A percentile compares a stretch with the other conserved stretches of the same genome.
Conservation (phyloP, 805 yeast genomes). For the Candida silvatica region DNA sequence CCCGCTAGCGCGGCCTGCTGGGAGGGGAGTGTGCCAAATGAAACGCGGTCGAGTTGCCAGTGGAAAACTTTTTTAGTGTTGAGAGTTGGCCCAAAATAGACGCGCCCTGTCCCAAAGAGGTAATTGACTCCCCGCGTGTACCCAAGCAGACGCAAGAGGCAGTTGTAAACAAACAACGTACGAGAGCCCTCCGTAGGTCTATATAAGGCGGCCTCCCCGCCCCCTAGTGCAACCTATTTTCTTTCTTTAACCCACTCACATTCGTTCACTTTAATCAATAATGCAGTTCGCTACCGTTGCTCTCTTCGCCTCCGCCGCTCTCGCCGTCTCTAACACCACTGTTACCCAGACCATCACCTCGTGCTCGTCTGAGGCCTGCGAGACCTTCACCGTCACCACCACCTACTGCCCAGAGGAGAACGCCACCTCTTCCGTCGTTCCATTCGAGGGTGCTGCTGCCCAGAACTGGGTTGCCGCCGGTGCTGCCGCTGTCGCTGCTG, state of each 20-base stretch:
- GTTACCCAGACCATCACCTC: constrained; percentile 25
- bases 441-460: constrained; percentile 5
- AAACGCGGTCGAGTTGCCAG: no score
- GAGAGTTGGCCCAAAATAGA: no score
- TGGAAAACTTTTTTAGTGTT: no score
- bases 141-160: no score
- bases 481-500: constrained; percentile 23
- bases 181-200: no score
- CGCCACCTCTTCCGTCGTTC: constrained; percentile 10
- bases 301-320: constrained; percentile 28
- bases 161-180: no score
- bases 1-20: no score
- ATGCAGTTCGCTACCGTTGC: constrained; percentile 38
- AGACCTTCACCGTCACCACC: constrained; percentile 1
- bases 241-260: background rate
- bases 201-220: no score
- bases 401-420: constrained; percentile 6
- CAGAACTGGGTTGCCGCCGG: constrained; percentile 20
- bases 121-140: no score
- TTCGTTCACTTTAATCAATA: constrained; percentile 12
- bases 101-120: no score
- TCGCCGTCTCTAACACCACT: constrained; percentile 25
- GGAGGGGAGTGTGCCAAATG: no score
- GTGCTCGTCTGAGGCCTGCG: constrained; percentile 26
- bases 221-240: no score